phyloP scores from a whole-genome alignment of 805 yeast genomes.

The Brettanomyces sp. region DNA sequence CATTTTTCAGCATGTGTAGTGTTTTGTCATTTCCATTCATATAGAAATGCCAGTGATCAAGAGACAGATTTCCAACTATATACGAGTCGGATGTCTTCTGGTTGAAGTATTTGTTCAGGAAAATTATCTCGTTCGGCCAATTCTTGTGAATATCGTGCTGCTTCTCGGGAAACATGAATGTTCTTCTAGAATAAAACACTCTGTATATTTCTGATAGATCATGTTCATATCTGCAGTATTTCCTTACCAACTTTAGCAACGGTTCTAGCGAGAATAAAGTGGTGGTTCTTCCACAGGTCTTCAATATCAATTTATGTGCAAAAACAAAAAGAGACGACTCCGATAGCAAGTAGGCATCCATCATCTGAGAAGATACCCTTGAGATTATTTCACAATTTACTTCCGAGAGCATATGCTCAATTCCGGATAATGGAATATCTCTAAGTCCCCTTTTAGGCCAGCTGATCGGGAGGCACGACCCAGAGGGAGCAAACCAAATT shows the following conservation, averaged over 20 bases:
- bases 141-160: conserved; percentile 74
- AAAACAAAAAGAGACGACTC: conserved; percentile 89
- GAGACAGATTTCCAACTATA: conserved; percentile 69
- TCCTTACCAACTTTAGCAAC: conserved; percentile 42
- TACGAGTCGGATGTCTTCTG: conserved; percentile 54
- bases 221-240: conserved; percentile 31
- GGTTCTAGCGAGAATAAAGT: conserved; percentile 68
- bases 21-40: conserved; percentile 36
- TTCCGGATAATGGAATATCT: conserved; percentile 50
- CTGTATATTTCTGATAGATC: conserved; percentile 36
- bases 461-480: conserved; percentile 23
- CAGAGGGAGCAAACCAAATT: conserved; percentile 69
- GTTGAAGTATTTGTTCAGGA: conserved; percentile 56
- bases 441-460: conserved; percentile 42
- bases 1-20: not conserved
- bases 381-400: conserved; percentile 88
- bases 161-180: conserved; percentile 84
- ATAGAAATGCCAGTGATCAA: conserved; percentile 88
- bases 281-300: conserved; percentile 96
- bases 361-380: conserved; percentile 49
- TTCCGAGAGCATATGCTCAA: conserved; percentile 67
- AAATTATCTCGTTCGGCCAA: conserved; percentile 75
- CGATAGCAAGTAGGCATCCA: conserved; percentile 80
- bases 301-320: conserved; percentile 74
- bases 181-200: conserved; percentile 82